Evolutionary conservation across 306 rosid species (phyloP).

Genomic region (Gillenia trifoliata): DNA sequence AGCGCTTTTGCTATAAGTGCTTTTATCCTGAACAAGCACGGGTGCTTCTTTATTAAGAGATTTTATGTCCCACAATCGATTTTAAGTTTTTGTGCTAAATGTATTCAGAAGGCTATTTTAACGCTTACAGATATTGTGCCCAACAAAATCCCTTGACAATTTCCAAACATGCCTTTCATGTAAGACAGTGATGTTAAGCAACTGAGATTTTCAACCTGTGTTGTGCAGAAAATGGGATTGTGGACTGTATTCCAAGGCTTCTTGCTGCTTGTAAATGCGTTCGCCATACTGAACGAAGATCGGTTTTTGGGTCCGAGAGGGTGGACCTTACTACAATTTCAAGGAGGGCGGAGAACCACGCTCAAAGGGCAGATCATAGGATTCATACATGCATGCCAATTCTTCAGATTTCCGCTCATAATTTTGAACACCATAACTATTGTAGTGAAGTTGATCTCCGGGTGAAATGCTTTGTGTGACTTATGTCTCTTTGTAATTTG

Average conservation of each 20-base stretch:
- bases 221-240: slow-evolving; percentile 51
- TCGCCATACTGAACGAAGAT: slow-evolving; percentile 88
- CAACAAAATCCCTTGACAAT: background rate
- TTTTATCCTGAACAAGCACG: background rate
- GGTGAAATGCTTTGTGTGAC: slow-evolving; percentile 27
- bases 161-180: background rate
- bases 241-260: slow-evolving; percentile 72
- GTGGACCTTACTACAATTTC: slow-evolving; percentile 59
- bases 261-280: slow-evolving; percentile 61
- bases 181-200: background rate
- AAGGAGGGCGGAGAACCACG: slow-evolving; percentile 48
- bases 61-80: too few relatives aligned
- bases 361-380: slow-evolving; percentile 69
- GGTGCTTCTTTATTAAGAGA: background rate
- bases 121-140: background rate
- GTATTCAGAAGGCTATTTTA: background rate
- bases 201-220: slow-evolving; percentile 10
- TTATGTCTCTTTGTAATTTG: background rate
- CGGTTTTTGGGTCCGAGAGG: slow-evolving; percentile 78
- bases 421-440: slow-evolving; percentile 47
- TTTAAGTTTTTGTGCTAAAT: too few relatives aligned
- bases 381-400: slow-evolving; percentile 66
- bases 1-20: background rate
- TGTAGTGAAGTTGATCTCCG: slow-evolving; percentile 47
- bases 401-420: slow-evolving; percentile 68